These are phyloP conservation scores for Clonostachys solani DNA, from an alignment of 2,329 filamentous ascomycete species.

Conservation along the genomic window DNA sequence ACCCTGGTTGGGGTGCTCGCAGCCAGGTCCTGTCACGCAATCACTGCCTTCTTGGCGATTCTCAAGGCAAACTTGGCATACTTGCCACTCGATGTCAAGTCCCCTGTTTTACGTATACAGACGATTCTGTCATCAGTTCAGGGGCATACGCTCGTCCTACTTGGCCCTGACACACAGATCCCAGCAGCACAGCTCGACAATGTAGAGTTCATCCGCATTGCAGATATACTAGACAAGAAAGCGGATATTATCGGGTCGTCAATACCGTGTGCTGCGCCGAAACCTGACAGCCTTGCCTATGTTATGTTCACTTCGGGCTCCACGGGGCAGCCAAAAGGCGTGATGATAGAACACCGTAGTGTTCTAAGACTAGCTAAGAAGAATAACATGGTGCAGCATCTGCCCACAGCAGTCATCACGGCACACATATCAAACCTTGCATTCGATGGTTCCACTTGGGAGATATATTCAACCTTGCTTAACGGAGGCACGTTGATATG, in stretches of 20 bases:
- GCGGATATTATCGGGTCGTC: neutral
- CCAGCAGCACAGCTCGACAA: conserved; percentile 1
- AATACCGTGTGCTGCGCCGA: neutral
- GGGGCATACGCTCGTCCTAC: conserved; percentile 6
- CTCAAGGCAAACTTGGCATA: conserved; percentile 17
- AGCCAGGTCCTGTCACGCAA: conserved; percentile 9
- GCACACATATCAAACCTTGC: conserved; percentile 4
- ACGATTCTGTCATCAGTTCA: conserved; percentile 7
- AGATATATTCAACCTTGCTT: conserved; percentile 6
- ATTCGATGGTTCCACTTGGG: conserved; percentile 6
- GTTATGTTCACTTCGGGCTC: conserved; percentile 49
- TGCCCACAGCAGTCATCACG: neutral
- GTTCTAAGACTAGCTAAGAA: conserved; percentile 6
- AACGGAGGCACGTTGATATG: conserved; percentile 7
- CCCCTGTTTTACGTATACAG: conserved; percentile 9
- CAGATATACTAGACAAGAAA: conserved; percentile 3
- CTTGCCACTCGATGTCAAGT: conserved; percentile 12
- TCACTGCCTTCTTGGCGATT: conserved; percentile 14
- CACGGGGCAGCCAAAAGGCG: conserved; percentile 44
- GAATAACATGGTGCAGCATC: neutral
- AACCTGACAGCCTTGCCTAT: conserved; percentile 9
- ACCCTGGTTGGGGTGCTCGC: conserved; percentile 11
- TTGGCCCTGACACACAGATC: conserved; percentile 2
- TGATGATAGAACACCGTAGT: conserved; percentile 22
- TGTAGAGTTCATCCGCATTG: conserved; percentile 6